A percentile compares a stretch with the other conserved stretches of the same genome.
These are phyloP conservation scores for Tuber indicum DNA, from an alignment of 495 filamentous ascomycete species.

Conservation along the genomic window DNA sequence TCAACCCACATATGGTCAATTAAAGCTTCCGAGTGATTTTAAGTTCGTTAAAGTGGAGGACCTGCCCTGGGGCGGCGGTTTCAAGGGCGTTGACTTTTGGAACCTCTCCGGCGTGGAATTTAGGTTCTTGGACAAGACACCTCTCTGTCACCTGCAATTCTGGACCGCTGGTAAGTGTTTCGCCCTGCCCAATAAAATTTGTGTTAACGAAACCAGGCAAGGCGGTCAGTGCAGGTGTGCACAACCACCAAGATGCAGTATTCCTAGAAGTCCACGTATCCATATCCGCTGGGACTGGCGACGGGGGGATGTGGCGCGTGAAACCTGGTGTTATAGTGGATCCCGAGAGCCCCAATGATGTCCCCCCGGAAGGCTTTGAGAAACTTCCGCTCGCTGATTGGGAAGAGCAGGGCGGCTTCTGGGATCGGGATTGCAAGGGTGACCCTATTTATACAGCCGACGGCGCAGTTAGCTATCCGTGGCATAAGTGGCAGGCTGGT, in stretches of 20 bases:
- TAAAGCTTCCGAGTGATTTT: slow-evolving; percentile 9
- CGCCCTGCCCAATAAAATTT: background rate
- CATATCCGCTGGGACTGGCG: slow-evolving; percentile 19
- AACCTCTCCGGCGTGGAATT: slow-evolving; percentile 32
- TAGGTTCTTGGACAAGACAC: slow-evolving; percentile 23
- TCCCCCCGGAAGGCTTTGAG: slow-evolving; percentile 7
- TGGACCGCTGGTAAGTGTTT: slow-evolving; percentile 23
- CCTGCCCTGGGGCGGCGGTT: slow-evolving; percentile 12
- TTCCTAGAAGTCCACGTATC: slow-evolving; percentile 26
- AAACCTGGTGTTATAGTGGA: slow-evolving; percentile 6
- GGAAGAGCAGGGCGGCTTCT: slow-evolving; percentile 24
- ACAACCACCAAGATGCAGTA: slow-evolving; percentile 20
- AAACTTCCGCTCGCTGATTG: slow-evolving; percentile 4
- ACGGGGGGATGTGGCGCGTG: slow-evolving; percentile 30
- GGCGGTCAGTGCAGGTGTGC: slow-evolving; percentile 23
- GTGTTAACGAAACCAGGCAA: slow-evolving; percentile 4
- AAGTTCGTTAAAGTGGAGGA: slow-evolving; percentile 22
- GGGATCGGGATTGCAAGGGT: slow-evolving; percentile 12
- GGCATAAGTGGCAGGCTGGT: slow-evolving; percentile 32
- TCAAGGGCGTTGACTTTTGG: slow-evolving; percentile 19
- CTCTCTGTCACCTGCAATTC: slow-evolving; percentile 29
- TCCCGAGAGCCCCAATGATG: background rate
- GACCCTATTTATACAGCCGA: slow-evolving; percentile 7
- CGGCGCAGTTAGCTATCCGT: slow-evolving; percentile 19
- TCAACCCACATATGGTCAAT: slow-evolving; percentile 12